Evolutionary conservation across 257 asterid genomes (phyloP).

Genomic region (Solanum ossicruentum): DNA sequence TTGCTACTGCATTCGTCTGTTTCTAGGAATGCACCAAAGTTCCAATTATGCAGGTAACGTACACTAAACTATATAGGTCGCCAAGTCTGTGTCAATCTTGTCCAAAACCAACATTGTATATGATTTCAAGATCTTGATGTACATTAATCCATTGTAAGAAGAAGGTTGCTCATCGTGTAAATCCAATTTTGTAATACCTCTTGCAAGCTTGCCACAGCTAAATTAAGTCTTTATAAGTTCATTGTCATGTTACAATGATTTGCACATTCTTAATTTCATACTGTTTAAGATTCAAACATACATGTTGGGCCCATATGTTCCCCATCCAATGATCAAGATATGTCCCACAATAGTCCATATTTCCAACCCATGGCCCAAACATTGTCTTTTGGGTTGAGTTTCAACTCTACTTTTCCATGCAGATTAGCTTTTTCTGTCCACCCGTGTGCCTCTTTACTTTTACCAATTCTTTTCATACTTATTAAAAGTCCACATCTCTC

Average conservation of each 20-base stretch:
- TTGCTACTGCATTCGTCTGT: neutral
- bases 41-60: neutral
- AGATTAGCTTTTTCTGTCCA: neutral
- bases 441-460: neutral
- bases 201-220: neutral
- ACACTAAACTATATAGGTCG: neutral
- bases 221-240: neutral
- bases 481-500: neutral
- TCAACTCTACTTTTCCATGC: neutral
- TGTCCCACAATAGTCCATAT: neutral
- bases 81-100: neutral
- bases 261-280: neutral
- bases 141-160: neutral
- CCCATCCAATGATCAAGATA: neutral
- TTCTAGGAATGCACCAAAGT: neutral
- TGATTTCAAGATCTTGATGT: neutral
- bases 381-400: neutral
- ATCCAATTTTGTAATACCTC: neutral
- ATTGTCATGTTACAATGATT: neutral
- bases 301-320: constrained; percentile 4
- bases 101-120: neutral
- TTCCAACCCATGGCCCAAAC: neutral
- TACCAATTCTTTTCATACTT: neutral
- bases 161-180: neutral
- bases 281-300: neutral